A percentile compares a stretch with the other conserved stretches of the same genome.
Conservation (phyloP, 2,329 filamentous ascomycete species). For the Epicoccum nigrum region DNA sequence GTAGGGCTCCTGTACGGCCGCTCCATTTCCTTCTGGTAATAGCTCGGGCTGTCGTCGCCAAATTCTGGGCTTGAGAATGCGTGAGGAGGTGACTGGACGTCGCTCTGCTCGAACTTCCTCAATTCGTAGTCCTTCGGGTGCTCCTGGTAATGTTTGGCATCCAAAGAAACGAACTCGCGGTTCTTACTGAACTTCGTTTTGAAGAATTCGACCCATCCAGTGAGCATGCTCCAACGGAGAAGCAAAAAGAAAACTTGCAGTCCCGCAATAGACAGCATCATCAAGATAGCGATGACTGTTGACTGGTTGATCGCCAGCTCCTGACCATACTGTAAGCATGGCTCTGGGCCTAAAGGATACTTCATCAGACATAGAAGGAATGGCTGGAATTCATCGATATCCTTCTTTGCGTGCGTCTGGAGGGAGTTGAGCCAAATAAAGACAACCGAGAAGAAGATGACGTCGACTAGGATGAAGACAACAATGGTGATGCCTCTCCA, state of each 20-base stretch:
- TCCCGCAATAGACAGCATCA: constrained; percentile 82
- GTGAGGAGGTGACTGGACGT: constrained; percentile 35
- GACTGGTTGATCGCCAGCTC: constrained; percentile 73
- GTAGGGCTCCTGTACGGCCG: constrained; percentile 48
- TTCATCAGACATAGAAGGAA: constrained; percentile 77
- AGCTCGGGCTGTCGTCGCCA: constrained; percentile 40
- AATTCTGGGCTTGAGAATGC: constrained; percentile 35
- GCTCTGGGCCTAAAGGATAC: constrained; percentile 64
- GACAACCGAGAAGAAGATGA: constrained; percentile 90
- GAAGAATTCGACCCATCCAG: constrained; percentile 77
- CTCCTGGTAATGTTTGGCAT: constrained; percentile 61
- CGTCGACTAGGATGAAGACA: constrained; percentile 85
- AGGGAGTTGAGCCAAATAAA: constrained; percentile 81
- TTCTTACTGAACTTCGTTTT: constrained; percentile 58
- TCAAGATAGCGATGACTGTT: constrained; percentile 79
- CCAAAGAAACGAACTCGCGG: constrained; percentile 87
- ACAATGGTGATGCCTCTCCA: constrained; percentile 94
- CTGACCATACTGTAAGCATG: constrained; percentile 68
- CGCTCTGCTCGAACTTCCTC: constrained; percentile 37
- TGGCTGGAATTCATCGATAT: constrained; percentile 61
- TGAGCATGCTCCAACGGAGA: constrained; percentile 81
- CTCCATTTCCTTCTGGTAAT: constrained; percentile 45
- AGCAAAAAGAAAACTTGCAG: constrained; percentile 85
- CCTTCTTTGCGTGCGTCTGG: constrained; percentile 62
- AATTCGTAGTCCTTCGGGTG: constrained; percentile 45